phyloP scores from a whole-genome alignment of 2,329 filamentous ascomycete genomes.

The Ascochyta fabae region DNA sequence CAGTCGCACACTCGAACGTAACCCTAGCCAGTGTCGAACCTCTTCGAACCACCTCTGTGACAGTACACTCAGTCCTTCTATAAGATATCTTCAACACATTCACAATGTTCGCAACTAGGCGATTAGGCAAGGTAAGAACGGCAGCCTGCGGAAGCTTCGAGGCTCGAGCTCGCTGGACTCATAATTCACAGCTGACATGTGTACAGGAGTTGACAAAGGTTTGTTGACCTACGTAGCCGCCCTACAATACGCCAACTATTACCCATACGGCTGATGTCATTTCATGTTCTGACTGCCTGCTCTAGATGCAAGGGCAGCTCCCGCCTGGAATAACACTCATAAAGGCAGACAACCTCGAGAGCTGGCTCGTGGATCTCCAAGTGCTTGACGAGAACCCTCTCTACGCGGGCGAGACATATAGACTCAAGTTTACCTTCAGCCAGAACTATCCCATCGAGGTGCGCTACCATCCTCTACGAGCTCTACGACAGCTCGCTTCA shows the following conservation, averaged over 20 bases:
- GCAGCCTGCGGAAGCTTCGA: background rate
- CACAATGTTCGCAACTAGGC: conserved; percentile 59
- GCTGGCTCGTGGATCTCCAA: conserved; percentile 91
- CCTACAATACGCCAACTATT: background rate
- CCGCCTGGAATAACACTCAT: conserved; percentile 78
- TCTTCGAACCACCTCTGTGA: background rate
- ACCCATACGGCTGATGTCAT: background rate
- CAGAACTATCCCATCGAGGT: conserved; percentile 82
- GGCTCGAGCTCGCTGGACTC: background rate
- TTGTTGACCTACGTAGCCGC: background rate
- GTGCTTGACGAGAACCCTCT: conserved; percentile 91
- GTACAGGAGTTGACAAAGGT: conserved; percentile 32
- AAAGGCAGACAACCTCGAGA: conserved; percentile 79
- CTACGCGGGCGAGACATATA: conserved; percentile 79
- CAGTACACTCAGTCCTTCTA: background rate
- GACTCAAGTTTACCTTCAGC: conserved; percentile 86
- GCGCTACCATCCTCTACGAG: background rate
- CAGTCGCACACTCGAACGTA: background rate
- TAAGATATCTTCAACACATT: background rate
- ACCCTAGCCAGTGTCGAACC: background rate
- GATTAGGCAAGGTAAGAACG: conserved; percentile 54
- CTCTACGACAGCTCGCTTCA: background rate
- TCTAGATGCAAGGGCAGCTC: conserved; percentile 62
- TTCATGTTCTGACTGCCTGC: background rate
- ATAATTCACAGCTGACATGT: background rate